Base-by-base conservation (phyloP, 192 early-diverging fungal species). In the Funneliformis mosseae region DNA sequence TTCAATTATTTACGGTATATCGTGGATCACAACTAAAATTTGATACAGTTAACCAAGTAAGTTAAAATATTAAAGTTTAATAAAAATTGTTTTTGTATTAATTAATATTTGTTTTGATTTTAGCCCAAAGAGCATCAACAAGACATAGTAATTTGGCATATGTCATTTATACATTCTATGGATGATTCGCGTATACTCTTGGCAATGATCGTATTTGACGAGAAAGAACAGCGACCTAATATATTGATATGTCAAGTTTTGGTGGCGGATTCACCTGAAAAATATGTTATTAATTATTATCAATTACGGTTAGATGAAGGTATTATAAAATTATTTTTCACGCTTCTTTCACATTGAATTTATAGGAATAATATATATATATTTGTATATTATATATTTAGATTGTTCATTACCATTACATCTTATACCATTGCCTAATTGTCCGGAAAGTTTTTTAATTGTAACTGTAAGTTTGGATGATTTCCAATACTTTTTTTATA, bases 121-220 rank as follows among this genome's bases (percentile, higher is more conserved):
- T 75, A 75, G 74, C 39, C 74, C 12, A 75, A 75, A 27, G 27
- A 75, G 27, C 39, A 75, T 41, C 48, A 25, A 4, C 48, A 75
- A 59, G 46, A 42, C 9, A 18, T 25, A 38, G 50, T 75, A 48
- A 75, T 75, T 23, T 75, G 45, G 25, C 27, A 59, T 60, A 75
- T 75, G 74, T 39, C 74, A n/a, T 75, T 75, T 60, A 60, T 75
- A 61, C 60, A 75, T 39, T 50, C 74, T 23, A 21, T n/a, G 21
- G 74, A 75, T 75, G 27, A 50, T 6, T n/a, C 23, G 25, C 45
- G 74, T 38, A 60, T 75, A 25, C 18, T 60, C 1, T 21, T 75
- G 11, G 74, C 74, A 12, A 59, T 75, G 74, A 12, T 38, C 2
- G 25, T 75, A 33, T 59, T 23, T n/a, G 28, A 75, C 21, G 74